A percentile compares a stretch with the other conserved stretches of the same genome.
Conservation (phyloP, 352 stramenopile genomes). For the Peronospora destructor region DNA sequence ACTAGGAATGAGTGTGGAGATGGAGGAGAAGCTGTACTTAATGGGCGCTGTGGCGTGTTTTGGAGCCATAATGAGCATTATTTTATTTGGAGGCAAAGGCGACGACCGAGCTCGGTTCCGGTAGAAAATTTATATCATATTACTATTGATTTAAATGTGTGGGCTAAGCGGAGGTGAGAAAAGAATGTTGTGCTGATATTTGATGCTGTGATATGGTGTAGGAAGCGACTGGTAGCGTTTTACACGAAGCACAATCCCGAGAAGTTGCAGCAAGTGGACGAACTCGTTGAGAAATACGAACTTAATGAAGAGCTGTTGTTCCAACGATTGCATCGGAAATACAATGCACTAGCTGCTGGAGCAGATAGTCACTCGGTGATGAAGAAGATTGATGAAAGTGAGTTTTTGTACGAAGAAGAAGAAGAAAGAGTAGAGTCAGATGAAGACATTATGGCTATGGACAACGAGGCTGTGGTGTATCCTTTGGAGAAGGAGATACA, state of each 20-base stretch:
- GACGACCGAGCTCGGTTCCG: conserved; percentile 37
- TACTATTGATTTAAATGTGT: conserved; percentile 13
- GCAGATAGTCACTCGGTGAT: conserved; percentile 25
- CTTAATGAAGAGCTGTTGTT: conserved; percentile 78
- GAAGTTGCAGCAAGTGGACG: conserved; percentile 56
- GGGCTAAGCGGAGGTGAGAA: not conserved
- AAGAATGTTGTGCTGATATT: not conserved
- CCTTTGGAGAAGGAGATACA: conserved; percentile 12
- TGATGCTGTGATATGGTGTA: conserved; percentile 16
- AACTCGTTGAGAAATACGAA: conserved; percentile 67
- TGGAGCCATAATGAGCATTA: conserved; percentile 35
- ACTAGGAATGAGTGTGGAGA: conserved; percentile 29
- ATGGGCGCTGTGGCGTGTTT: conserved; percentile 39
- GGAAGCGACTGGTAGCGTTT: conserved; percentile 49
- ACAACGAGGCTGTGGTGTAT: not conserved
- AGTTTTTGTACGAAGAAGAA: conserved; percentile 47
- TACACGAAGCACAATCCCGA: conserved; percentile 68
- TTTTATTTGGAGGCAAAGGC: conserved; percentile 40
- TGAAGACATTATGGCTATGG: conserved; percentile 3
- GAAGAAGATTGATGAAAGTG: conserved; percentile 43
- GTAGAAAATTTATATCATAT: no score
- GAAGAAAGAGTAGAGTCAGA: conserved; percentile 32
- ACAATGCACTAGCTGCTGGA: conserved; percentile 51
- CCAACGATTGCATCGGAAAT: conserved; percentile 67
- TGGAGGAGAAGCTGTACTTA: conserved; percentile 44